phyloP scores from a whole-genome alignment of 164 flowering plant species.

The Cinnamomum chago region DNA sequence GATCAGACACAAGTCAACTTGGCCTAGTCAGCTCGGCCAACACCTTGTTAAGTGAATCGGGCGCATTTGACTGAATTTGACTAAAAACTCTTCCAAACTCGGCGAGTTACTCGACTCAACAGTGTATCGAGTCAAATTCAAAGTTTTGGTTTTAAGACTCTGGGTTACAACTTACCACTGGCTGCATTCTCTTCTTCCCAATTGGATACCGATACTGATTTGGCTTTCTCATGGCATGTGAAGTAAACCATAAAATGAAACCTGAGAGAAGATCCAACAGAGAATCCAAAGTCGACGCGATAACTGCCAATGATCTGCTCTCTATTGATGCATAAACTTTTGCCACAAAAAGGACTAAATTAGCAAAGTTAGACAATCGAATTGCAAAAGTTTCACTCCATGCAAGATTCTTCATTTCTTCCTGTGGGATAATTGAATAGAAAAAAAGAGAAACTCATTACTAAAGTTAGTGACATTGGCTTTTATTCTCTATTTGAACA shows the following conservation, averaged over 20 bases:
- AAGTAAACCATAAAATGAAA: constrained; percentile 81
- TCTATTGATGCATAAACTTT: constrained; percentile 72
- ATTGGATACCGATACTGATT: constrained; percentile 69
- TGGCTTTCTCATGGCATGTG: constrained; percentile 70
- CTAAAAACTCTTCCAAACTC: background rate
- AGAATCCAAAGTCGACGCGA: constrained; percentile 84
- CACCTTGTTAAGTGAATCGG: background rate
- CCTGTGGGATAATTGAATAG: constrained; percentile 29
- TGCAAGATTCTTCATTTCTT: constrained; percentile 62
- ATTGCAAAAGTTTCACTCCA: constrained; percentile 59
- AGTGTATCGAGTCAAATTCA: background rate
- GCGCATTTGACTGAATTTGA: background rate
- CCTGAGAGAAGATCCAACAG: constrained; percentile 81
- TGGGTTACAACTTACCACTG: constrained; percentile 49
- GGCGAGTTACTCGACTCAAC: background rate
- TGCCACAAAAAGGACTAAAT: constrained; percentile 61
- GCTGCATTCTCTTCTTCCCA: constrained; percentile 86
- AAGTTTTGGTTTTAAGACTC: background rate
- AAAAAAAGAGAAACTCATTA: background rate
- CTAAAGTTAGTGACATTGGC: background rate
- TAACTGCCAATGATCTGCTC: constrained; percentile 83
- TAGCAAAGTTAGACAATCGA: constrained; percentile 51
- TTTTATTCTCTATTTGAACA: background rate
- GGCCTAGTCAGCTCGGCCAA: background rate
- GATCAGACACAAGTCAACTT: background rate